Conservation (phyloP, 208 protist genomes). For the Leptomonas seymouri region DNA sequence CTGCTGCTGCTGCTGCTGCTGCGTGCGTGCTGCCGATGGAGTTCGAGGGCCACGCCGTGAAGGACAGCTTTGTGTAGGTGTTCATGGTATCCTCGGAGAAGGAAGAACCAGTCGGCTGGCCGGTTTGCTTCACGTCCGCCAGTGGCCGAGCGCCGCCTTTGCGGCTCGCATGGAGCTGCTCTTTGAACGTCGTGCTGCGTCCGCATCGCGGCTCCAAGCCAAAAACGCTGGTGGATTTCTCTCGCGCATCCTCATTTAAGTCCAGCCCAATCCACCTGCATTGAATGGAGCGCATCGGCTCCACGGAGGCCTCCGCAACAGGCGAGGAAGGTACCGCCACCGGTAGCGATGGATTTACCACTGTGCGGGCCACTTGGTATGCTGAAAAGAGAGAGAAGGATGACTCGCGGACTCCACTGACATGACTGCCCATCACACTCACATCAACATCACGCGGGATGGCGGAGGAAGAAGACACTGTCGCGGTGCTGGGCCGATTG, state of each 20-base stretch:
- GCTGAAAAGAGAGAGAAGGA: constrained; percentile 9
- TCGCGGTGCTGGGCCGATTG: background rate
- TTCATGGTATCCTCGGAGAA: background rate
- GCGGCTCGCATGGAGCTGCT: background rate
- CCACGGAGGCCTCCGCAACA: background rate
- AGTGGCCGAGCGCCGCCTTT: background rate
- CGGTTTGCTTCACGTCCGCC: background rate
- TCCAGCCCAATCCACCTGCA: background rate
- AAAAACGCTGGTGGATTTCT: background rate
- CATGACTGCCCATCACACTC: background rate
- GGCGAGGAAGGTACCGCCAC: background rate
- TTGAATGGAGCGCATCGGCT: background rate
- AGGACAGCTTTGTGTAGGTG: constrained; percentile 1
- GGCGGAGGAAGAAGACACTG: background rate
- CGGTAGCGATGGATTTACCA: background rate
- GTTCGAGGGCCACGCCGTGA: background rate
- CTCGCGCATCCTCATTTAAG: background rate
- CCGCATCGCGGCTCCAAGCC: background rate
- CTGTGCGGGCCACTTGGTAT: background rate
- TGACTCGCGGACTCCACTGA: background rate
- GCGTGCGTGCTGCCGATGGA: background rate
- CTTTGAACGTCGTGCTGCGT: background rate
- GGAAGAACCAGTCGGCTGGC: background rate
- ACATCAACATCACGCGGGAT: background rate
- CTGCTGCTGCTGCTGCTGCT: background rate